Percentiles rank a stretch among this genome's conserved stretches.
These are phyloP conservation scores for Onygenales sp. DNA, from an alignment of 2,329 filamentous ascomycete species.

Conservation along the genomic window DNA sequence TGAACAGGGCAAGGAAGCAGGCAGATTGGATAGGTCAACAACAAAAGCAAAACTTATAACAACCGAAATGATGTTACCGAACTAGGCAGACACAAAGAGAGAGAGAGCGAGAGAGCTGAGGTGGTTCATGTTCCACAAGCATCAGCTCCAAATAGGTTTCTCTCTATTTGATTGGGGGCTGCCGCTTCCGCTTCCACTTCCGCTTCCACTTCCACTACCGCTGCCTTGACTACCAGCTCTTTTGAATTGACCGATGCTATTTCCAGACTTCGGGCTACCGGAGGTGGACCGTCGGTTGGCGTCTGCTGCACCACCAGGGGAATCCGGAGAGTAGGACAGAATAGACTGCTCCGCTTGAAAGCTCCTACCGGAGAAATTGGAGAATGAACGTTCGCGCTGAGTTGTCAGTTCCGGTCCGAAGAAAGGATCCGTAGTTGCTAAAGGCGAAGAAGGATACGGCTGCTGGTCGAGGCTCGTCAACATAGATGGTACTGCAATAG, in stretches of 20 bases:
- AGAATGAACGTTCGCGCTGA: constrained; percentile 32
- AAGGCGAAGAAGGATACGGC: constrained; percentile 19
- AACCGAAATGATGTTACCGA: neutral
- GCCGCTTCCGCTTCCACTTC: constrained; percentile 33
- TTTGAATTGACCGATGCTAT: constrained; percentile 28
- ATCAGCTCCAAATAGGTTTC: constrained; percentile 18
- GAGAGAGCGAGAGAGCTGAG: neutral
- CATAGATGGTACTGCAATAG: constrained; percentile 21
- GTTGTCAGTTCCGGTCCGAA: constrained; percentile 22
- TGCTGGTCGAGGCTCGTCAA: constrained; percentile 26
- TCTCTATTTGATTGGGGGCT: constrained; percentile 31
- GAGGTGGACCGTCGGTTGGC: constrained; percentile 10
- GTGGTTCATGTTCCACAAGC: neutral
- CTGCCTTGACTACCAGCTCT: constrained; percentile 40
- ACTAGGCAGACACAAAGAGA: neutral
- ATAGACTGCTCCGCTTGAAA: constrained; percentile 26
- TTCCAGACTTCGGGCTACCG: constrained; percentile 24
- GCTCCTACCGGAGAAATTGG: constrained; percentile 31
- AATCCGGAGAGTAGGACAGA: constrained; percentile 22
- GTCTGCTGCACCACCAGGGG: constrained; percentile 22
- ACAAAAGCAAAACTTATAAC: neutral
- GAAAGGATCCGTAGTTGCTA: constrained; percentile 21
- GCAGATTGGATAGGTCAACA: neutral
- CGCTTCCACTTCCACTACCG: constrained; percentile 27
- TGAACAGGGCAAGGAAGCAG: neutral